These are phyloP conservation scores for Ophiostoma montium DNA, from an alignment of 2,329 filamentous ascomycete species.

Conservation along the genomic window DNA sequence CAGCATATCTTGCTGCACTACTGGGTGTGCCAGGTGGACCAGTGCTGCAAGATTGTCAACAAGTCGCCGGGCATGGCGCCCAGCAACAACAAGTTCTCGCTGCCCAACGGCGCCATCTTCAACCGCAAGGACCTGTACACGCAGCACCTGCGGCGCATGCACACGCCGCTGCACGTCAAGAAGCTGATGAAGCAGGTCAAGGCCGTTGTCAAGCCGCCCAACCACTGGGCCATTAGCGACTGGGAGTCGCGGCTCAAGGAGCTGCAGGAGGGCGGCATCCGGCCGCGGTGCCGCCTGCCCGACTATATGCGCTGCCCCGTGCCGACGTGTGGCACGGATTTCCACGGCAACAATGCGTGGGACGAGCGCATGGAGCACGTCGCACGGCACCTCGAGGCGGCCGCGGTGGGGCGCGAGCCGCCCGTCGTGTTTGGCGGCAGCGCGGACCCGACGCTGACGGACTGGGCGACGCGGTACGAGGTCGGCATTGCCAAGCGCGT, in stretches of 20 bases:
- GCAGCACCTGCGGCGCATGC: conserved; percentile 79
- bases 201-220: conserved; percentile 17
- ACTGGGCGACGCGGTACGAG: conserved; percentile 25
- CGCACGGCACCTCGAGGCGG: conserved; percentile 59
- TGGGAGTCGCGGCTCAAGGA: conserved; percentile 40
- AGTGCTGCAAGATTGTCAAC: conserved; percentile 28
- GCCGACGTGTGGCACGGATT: conserved; percentile 42
- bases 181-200: conserved; percentile 21
- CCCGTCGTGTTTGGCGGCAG: conserved; percentile 25
- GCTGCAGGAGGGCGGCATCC: conserved; percentile 45
- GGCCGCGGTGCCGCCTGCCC: conserved; percentile 48
- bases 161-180: conserved; percentile 35
- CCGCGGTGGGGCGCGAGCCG: conserved; percentile 21
- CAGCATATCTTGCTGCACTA: conserved; percentile 66
- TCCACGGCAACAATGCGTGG: conserved; percentile 54
- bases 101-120: conserved; percentile 51
- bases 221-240: conserved; percentile 15
- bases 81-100: conserved; percentile 10
- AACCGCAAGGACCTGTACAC: conserved; percentile 88
- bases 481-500: conserved; percentile 24
- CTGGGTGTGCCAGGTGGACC: conserved; percentile 62
- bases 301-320: conserved; percentile 46
- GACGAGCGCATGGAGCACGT: conserved; percentile 80
- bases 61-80: conserved; percentile 5
- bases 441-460: conserved; percentile 24